Conservation (phyloP, 2,329 filamentous ascomycete species). For the Raffaelea ambrosiae region DNA sequence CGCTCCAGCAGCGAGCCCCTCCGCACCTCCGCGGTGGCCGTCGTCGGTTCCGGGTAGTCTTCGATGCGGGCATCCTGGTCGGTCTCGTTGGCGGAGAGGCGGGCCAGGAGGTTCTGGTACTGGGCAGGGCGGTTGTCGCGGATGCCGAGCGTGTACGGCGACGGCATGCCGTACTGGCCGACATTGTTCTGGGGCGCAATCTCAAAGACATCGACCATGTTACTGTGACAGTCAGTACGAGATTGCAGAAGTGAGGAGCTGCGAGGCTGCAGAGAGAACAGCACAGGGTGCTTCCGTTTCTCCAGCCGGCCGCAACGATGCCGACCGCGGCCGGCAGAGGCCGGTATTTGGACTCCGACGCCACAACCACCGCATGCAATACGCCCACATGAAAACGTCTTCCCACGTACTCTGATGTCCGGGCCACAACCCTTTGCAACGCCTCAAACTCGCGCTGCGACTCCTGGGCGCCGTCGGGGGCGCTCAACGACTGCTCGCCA, state of each 20-base stretch:
- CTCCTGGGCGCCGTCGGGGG: conserved; percentile 52
- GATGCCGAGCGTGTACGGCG: conserved; percentile 39
- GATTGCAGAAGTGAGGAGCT: not conserved
- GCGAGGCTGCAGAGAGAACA: not conserved
- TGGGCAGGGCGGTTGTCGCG: conserved; percentile 48
- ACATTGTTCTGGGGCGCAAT: conserved; percentile 47
- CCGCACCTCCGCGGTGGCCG: conserved; percentile 35
- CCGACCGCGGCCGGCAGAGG: too few relatives aligned
- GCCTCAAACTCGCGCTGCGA: conserved; percentile 57
- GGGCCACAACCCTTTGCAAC: conserved; percentile 53
- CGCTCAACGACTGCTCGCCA: conserved; percentile 43
- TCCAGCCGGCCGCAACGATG: not conserved
- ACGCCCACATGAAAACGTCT: conserved; percentile 16
- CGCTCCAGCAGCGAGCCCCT: conserved; percentile 28
- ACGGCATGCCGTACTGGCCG: conserved; percentile 23
- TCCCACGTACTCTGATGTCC: conserved; percentile 49
- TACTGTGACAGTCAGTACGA: too few relatives aligned
- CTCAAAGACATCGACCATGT: conserved; percentile 61
- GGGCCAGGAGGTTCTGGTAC: conserved; percentile 55
- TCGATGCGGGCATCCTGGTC: conserved; percentile 41
- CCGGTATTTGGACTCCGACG: too few relatives aligned
- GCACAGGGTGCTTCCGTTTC: not conserved
- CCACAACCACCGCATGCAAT: too few relatives aligned
- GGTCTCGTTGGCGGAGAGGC: conserved; percentile 41
- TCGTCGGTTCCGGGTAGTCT: conserved; percentile 35